Evolutionary conservation across 805 yeast genomes (phyloP), one percentile per base, ranked within the genome.

Genomic region (Yarrowia osloensis): DNA sequence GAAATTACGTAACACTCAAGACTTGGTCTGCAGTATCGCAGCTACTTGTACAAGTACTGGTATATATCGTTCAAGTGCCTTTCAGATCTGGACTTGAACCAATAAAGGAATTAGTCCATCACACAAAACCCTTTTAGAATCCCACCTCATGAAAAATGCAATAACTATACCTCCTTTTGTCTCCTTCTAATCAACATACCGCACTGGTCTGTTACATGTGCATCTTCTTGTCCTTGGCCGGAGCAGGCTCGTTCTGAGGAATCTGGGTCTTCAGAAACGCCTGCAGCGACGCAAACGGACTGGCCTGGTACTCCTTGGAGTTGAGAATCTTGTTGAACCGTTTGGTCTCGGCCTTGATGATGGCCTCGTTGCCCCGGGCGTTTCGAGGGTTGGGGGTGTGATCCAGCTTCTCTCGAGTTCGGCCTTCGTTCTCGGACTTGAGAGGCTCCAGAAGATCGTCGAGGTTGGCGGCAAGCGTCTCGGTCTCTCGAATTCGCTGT

Each of bases 201-300:
- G 59, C 59, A 33, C 59, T 52, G 59, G 59, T 33, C n/a, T 52
- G 31, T 46, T 46, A 35, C 61, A 54, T 35, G 26, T 61, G 42
- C 54, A 44, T 44, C 40, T 61, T 61, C 26, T 49, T 49, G 11
- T 49, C 55, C 39, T 49, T 19, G 24, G 19, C 22, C 52, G 40
- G 21, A 15, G 19, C 39, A 15, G 28, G 11, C 28, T 62, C 44
- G 6, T 33, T 33, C 66, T 46, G 44, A 37, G 67, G 62, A 39
- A 57, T 57, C 65, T 70, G 70, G 46, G 69, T 65, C 37, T 71
- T 70, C 19, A 72, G 65, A n/a, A 67, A 67, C 9, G 28, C 42
- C 49, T 67, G 69, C 19, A 73, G 65, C 12, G 74, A 55, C 15
- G 67, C 73, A 67, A 73, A 71, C 17, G 75, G 75, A 24, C 69